Conservation (phyloP, 371 early-diverging fungal species). For the Zychaea mexicana region DNA sequence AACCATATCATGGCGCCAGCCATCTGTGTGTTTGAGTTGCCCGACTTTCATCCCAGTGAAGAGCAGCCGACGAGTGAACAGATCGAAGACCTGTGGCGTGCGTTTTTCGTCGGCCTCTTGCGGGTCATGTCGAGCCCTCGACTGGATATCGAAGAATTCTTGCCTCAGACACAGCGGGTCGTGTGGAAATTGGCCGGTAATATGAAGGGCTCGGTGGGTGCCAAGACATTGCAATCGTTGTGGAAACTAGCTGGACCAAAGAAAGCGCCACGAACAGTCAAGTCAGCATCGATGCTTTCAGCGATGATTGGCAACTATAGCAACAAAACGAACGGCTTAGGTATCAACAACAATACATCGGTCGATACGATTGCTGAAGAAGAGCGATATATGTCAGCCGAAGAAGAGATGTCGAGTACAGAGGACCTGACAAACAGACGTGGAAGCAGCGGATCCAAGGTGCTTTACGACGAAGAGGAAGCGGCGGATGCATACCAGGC, state of each 20-base stretch:
- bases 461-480: slow-evolving; percentile 15
- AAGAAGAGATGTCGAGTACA: slow-evolving; percentile 8
- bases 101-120: slow-evolving; percentile 58
- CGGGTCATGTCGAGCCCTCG: slow-evolving; percentile 60
- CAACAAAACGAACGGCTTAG: neutral
- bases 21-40: slow-evolving; percentile 45
- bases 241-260: slow-evolving; percentile 54
- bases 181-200: slow-evolving; percentile 66
- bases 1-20: slow-evolving; percentile 58
- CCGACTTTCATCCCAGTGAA: slow-evolving; percentile 30
- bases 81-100: slow-evolving; percentile 51
- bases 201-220: slow-evolving; percentile 61
- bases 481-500: slow-evolving; percentile 8
- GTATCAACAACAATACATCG: neutral
- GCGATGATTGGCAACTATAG: neutral
- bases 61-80: slow-evolving; percentile 8
- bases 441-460: slow-evolving; percentile 5
- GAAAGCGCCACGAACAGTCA: neutral
- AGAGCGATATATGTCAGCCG: slow-evolving; percentile 12
- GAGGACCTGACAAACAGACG: neutral
- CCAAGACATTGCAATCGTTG: slow-evolving; percentile 48
- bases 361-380: slow-evolving; percentile 13
- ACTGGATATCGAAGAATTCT: slow-evolving; percentile 58
- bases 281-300: slow-evolving; percentile 1
- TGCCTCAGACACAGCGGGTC: slow-evolving; percentile 61